Evolutionary conservation across 495 filamentous ascomycete genomes (phyloP), one percentile per base, ranked within the genome.

Genomic region (Penicillium fimorum): DNA sequence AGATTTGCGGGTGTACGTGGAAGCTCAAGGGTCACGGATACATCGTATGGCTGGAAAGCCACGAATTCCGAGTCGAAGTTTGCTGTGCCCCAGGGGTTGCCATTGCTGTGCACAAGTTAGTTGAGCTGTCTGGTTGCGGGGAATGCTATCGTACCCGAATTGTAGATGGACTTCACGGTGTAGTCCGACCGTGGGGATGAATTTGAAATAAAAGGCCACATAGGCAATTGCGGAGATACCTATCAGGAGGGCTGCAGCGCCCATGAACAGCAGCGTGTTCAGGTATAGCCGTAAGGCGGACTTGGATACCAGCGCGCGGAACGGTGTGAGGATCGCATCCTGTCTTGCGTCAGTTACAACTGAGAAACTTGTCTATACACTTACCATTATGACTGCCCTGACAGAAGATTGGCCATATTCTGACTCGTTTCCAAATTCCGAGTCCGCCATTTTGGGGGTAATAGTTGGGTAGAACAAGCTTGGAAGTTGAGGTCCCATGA

Each of bases 191-290:
- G 87, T 84, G 1, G 94, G 94, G 32, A 98, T 84, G 69, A 89
- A 91, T 57, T 82, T 82, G 66, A 83, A 79, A 76, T 96, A 97
- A 69, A 96, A 94, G 9, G 89, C 63, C 17, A 79, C 73, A 67
- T 96, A 96, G 6, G 85, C 86, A 22, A 86, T 50, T 2, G 79
- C 75, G 2, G 91, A 85, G 20, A 90, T 67, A 18, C 73, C 80
- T 29, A 89, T 67, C 40, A 96, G 79, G 35, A 81, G 61, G 8
- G 82, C 29, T 12, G 80, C 82, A 1, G 86, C 79, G 25, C 75
- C 63, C 48, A 82, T 63, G 62, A 91, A 81, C 25, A 96, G 73
- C 11, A 83, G 58, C n/a, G 83, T 83, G 62, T 82, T 84, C 43
- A 96, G 67, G 64, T 96, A 93, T 20, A 86, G 82, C 62, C 84